A percentile compares a stretch with the other conserved stretches of the same genome.
phyloP scores from a whole-genome alignment of 176 grass and related monocot species.

The Aegilops bicornis region DNA sequence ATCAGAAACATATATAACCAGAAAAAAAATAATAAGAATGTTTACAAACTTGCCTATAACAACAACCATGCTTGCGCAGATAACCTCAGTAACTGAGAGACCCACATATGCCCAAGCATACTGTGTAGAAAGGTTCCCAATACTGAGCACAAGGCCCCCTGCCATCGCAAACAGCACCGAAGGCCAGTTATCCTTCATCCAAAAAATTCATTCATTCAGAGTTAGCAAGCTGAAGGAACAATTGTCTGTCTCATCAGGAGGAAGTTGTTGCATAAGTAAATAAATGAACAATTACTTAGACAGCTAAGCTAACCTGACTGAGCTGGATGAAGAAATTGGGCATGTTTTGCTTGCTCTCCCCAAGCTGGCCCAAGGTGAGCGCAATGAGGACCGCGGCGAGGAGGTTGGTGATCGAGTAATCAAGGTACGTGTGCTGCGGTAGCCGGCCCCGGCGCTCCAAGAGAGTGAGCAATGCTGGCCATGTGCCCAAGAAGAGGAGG shows the following conservation, averaged over 20 bases:
- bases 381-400: conserved; percentile 56
- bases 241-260: neutral
- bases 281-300: neutral
- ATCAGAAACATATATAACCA: neutral
- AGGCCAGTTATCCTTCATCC: conserved; percentile 61
- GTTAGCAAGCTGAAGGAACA: neutral
- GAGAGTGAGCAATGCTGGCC: conserved; percentile 62
- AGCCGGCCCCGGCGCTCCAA: conserved; percentile 58
- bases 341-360: conserved; percentile 40
- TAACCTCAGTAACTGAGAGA: conserved; percentile 67
- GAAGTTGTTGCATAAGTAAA: neutral
- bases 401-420: conserved; percentile 70
- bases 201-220: conserved; percentile 9
- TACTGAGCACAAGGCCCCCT: conserved; percentile 60
- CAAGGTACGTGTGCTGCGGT: conserved; percentile 69
- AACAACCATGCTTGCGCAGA: conserved; percentile 61
- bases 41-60: conserved; percentile 42
- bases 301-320: conserved; percentile 37
- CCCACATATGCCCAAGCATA: conserved; percentile 74
- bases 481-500: conserved; percentile 70
- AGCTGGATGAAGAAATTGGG: conserved; percentile 71
- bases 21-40: neutral
- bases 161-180: conserved; percentile 65
- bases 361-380: conserved; percentile 57
- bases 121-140: conserved; percentile 67